Evolutionary conservation across 129 eudicot species (phyloP), one percentile per base, ranked within the genome.

Genomic region (Erigeron canadensis): DNA sequence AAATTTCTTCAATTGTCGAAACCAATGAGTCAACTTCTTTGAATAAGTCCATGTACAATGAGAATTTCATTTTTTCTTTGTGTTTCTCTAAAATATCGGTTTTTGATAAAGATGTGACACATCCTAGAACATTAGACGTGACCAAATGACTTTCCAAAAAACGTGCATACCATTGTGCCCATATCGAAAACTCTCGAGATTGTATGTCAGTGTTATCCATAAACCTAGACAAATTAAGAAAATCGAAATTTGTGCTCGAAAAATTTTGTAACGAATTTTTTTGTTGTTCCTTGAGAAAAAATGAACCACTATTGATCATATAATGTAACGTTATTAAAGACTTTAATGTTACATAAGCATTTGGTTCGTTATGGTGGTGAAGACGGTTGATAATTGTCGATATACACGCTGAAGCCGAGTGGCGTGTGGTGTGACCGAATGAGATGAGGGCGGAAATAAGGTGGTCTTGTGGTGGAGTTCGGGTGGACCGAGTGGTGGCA

Each of bases 81-180:
- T 39, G 73, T 59, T 63, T 67, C 0, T 56, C 65, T 2, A 47
- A 1, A 28, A 28, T 17, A 40, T 71, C 77, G 13, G 2, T 0
- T 47, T 23, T 74, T 9, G 75, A 10, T 10, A 15, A 55, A 1
- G 72, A 77, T 40, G 63, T 5, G 12, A 12, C 8, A 37, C 73
- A 61, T 10, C 83, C 80, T 64, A 86, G 61, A 15, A 78, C 34
- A 38, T 74, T 65, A 10, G 86, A 81, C 7, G 84, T 48, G 1
- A 58, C 71, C 54, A 86, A 19, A 59, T 70, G 79, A 10, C 53
- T 76, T 73, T 85, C 91, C 19, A 90, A 18, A n/a, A 81, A 73
- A 0, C 76, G 44, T 1, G 85, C 87, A 63, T 84, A 90, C 96
- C 96, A 90, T 23, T 85, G 83, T 0, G 82, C 91, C 96, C 96